A percentile compares a stretch with the other conserved stretches of the same genome.
These are phyloP conservation scores for Malus hybrid DNA, from an alignment of 331 rosid genomes.

Conservation along the genomic window DNA sequence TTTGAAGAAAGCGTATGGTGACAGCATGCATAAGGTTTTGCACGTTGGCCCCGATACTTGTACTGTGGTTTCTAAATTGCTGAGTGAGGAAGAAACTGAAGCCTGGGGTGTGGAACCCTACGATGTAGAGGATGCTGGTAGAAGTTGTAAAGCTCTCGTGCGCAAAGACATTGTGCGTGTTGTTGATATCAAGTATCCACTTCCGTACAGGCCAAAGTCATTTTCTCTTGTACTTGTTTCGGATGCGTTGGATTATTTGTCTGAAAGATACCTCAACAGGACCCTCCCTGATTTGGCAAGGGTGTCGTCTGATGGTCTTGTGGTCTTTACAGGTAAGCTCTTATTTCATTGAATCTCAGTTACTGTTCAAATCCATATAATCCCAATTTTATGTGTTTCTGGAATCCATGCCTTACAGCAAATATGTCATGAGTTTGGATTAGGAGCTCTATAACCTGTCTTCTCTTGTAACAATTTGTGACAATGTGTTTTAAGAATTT, in stretches of 20 bases:
- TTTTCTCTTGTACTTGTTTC: slow-evolving; percentile 65
- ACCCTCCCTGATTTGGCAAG: slow-evolving; percentile 68
- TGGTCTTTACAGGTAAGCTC: slow-evolving; percentile 46
- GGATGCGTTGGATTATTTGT: slow-evolving; percentile 65
- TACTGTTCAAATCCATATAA: background rate
- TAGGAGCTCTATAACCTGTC: background rate
- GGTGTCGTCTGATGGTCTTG: slow-evolving; percentile 52
- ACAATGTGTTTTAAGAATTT: background rate
- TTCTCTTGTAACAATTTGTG: background rate
- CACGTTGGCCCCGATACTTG: slow-evolving; percentile 68
- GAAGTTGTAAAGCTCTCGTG: slow-evolving; percentile 50
- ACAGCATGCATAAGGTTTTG: slow-evolving; percentile 63
- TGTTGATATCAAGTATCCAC: slow-evolving; percentile 59
- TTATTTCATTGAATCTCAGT: background rate
- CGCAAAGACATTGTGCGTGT: slow-evolving; percentile 55
- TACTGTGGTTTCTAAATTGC: slow-evolving; percentile 52
- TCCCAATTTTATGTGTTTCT: background rate
- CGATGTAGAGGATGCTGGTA: slow-evolving; percentile 58
- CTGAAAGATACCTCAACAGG: slow-evolving; percentile 71
- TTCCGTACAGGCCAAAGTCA: slow-evolving; percentile 63
- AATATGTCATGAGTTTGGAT: background rate
- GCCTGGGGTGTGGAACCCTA: slow-evolving; percentile 87
- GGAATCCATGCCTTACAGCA: background rate
- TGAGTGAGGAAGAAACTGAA: slow-evolving; percentile 55
- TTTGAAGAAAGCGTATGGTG: slow-evolving; percentile 53